A percentile compares a stretch with the other conserved stretches of the same genome.
phyloP scores from a whole-genome alignment of 768 basidiomycete genomes.

The Rhodotorula paludigena region DNA sequence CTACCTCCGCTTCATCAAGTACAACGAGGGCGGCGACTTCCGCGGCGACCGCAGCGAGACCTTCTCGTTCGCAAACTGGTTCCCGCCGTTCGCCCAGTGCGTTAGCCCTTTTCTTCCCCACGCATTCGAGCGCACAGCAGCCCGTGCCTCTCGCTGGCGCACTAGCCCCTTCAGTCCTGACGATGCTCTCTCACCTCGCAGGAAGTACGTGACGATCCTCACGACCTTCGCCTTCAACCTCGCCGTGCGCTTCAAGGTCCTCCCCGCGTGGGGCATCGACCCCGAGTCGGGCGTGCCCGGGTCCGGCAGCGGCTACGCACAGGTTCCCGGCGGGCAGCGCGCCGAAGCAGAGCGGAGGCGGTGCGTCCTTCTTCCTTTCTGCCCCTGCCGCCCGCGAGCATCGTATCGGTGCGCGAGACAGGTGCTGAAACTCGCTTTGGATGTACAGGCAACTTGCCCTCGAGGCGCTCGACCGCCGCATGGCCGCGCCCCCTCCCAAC shows the following conservation, averaged over 20 bases:
- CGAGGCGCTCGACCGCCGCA: constrained; percentile 88
- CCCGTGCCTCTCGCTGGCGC: constrained; percentile 11
- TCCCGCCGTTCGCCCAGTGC: constrained; percentile 91
- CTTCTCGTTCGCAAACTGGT: constrained; percentile 90
- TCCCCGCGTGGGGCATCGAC: constrained; percentile 62
- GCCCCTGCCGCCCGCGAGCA: not conserved
- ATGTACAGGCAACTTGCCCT: constrained; percentile 77
- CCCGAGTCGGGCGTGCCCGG: constrained; percentile 56
- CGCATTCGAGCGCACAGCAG: not conserved
- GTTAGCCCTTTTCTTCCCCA: constrained; percentile 45
- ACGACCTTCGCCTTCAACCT: constrained; percentile 65
- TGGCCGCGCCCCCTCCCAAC: constrained; percentile 44
- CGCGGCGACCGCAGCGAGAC: constrained; percentile 96
- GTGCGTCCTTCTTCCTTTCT: constrained; percentile 51
- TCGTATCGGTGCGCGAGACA: too few relatives aligned
- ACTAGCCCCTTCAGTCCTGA: too few relatives aligned
- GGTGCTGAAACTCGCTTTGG: not conserved
- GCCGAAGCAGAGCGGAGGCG: constrained; percentile 95
- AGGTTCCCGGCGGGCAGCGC: constrained; percentile 77
- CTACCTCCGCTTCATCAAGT: constrained; percentile 95
- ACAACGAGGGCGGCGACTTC: constrained; percentile 61
- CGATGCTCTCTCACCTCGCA: constrained; percentile 46
- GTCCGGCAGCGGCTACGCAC: constrained; percentile 52
- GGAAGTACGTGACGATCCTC: constrained; percentile 64
- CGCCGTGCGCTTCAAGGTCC: constrained; percentile 61